Base-by-base conservation (phyloP, 1,139 yeast genomes). In the Yamadazyma trypodendri region DNA sequence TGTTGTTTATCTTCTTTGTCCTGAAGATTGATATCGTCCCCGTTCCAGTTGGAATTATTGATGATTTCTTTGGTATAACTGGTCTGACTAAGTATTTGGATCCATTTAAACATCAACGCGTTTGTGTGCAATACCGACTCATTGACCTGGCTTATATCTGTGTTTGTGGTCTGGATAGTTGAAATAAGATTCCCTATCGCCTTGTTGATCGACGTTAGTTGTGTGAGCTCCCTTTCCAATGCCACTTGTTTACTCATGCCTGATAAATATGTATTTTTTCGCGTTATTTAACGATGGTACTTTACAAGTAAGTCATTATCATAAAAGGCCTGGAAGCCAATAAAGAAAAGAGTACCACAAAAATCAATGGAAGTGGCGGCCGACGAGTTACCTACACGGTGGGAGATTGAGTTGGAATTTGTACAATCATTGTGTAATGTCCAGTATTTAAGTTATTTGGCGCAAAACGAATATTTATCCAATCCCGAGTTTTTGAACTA, bases 381-480 rank as follows among this genome's bases (percentile, higher is more conserved):
- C 11, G 48, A 47, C 20, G 52, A 48, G 17, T 52, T 82, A 20
- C 92, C 94, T 11, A 76, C 84, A 9, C 60, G 94, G 47, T 85
- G 90, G 86, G 95, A 85, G 51, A 78, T 84, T 24, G 95, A 84
- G 52, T 69, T 84, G 24, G 95, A 84, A 64, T 86, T 85, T 58
- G 87, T 85, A 6, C 95, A 85, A 58, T 79, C 90, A n/a, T 67
- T 85, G 35, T 79, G 90, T 14, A 86, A 85, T 55, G 81, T 87
- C 31, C 89, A 80, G 57, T 85, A 86, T 50, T 65, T 86, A 41
- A 79, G 81, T 51, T 84, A 77, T 50, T 63, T 85, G 31, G 94
- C 94, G 0, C 94, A 85, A 56, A 81, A 78, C 48, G 81, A 81
- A 43, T 80, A 79, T 49, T 65, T 85, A 28, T 78, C 77, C 35